Evolutionary conservation across 768 basidiomycete species (phyloP).

Genomic region (Hortiboletus campestris): DNA sequence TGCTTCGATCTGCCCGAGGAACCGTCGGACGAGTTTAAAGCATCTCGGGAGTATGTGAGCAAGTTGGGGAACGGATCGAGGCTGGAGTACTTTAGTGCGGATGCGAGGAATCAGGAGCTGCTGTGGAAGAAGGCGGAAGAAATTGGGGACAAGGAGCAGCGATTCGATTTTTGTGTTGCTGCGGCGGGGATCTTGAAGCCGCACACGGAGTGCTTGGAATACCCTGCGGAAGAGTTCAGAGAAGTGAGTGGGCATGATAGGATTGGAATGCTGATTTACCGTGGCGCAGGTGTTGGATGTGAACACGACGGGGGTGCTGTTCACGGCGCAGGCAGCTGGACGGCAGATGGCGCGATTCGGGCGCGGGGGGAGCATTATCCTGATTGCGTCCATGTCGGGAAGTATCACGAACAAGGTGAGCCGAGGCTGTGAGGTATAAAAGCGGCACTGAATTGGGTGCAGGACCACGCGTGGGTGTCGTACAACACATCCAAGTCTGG

Average conservation of each 20-base stretch:
- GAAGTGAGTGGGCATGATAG: constrained; percentile 40
- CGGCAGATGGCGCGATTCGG: constrained; percentile 53
- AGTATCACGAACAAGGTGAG: constrained; percentile 69
- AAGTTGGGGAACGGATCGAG: constrained; percentile 42
- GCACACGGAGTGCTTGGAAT: constrained; percentile 62
- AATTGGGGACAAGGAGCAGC: constrained; percentile 63
- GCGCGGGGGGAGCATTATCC: constrained; percentile 51
- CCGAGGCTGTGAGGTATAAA: background rate
- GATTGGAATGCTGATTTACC: background rate
- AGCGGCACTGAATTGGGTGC: background rate
- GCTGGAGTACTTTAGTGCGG: constrained; percentile 60
- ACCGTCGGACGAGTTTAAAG: constrained; percentile 58
- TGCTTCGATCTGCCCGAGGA: constrained; percentile 60
- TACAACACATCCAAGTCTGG: constrained; percentile 80
- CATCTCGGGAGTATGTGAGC: constrained; percentile 50
- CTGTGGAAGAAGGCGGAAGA: constrained; percentile 57
- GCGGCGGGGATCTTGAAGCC: constrained; percentile 71
- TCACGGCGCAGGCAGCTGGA: constrained; percentile 60
- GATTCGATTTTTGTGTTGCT: constrained; percentile 75
- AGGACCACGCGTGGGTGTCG: constrained; percentile 75
- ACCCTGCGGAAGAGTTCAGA: constrained; percentile 61
- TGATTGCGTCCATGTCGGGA: constrained; percentile 62
- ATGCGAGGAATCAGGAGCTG: constrained; percentile 62
- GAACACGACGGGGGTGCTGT: constrained; percentile 62
- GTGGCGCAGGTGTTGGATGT: constrained; percentile 55